These are phyloP conservation scores for Parmales sp. DNA, from an alignment of 108 stramenopile species.

Conservation along the genomic window DNA sequence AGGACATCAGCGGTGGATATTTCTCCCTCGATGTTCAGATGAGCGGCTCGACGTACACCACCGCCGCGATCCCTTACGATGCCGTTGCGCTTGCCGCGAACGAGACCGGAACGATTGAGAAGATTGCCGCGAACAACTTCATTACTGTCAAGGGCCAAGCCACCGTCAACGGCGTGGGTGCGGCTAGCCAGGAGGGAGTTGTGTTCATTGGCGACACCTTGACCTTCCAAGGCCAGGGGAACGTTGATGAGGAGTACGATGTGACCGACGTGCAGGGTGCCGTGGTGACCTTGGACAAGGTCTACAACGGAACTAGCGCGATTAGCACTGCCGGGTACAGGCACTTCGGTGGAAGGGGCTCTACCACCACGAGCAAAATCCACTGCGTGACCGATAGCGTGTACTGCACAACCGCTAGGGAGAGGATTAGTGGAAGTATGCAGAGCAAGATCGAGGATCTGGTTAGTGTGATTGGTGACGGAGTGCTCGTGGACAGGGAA, in stretches of 20 bases:
- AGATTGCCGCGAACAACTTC: constrained; percentile 12
- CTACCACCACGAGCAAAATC: constrained; percentile 31
- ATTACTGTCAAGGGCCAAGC: constrained; percentile 16
- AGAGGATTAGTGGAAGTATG: constrained; percentile 46
- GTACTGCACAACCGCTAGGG: constrained; percentile 26
- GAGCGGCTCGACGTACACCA: constrained; percentile 30
- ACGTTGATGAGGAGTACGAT: constrained; percentile 23
- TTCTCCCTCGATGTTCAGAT: constrained; percentile 44
- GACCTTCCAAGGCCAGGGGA: constrained; percentile 31
- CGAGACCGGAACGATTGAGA: constrained; percentile 39
- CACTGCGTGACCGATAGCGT: constrained; percentile 28
- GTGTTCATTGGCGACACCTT: constrained; percentile 44
- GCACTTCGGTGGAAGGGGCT: constrained; percentile 47
- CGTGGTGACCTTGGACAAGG: constrained; percentile 17
- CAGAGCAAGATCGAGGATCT: constrained; percentile 56
- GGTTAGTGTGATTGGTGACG: constrained; percentile 31
- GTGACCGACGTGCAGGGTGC: constrained; percentile 30
- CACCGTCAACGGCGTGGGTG: constrained; percentile 23
- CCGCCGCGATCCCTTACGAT: constrained; percentile 62
- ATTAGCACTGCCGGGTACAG: constrained; percentile 18
- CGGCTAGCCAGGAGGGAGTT: constrained; percentile 24
- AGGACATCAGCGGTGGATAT: constrained; percentile 39
- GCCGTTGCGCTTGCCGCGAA: constrained; percentile 53
- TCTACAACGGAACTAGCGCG: background rate
- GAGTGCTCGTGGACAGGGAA: constrained; percentile 59